These are phyloP conservation scores for Colletotrichum sidae DNA, from an alignment of 2,329 filamentous ascomycete species.

Conservation along the genomic window DNA sequence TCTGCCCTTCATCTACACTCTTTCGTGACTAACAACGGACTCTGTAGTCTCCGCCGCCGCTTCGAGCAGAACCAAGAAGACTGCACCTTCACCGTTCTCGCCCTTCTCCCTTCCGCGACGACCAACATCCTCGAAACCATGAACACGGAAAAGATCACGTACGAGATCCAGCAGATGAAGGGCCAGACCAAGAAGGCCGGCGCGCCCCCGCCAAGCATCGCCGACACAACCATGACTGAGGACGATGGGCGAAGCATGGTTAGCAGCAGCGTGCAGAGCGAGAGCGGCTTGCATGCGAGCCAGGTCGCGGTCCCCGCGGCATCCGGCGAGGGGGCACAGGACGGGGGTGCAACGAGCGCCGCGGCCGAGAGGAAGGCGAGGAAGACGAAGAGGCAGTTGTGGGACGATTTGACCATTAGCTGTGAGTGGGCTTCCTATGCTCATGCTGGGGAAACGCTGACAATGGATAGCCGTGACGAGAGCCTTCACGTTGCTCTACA, in stretches of 20 bases:
- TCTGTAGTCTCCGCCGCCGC: conserved; percentile 82
- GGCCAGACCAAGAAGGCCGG: conserved; percentile 62
- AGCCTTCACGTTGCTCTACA: conserved; percentile 92
- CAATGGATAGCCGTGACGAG: conserved; percentile 79
- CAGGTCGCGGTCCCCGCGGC: conserved; percentile 72
- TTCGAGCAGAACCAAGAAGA: conserved; percentile 99
- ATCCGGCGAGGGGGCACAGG: conserved; percentile 41
- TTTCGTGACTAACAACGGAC: conserved; percentile 11
- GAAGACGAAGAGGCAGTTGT: conserved; percentile 91
- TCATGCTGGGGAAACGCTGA: conserved; percentile 13
- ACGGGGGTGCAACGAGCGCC: conserved; percentile 30
- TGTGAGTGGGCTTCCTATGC: conserved; percentile 66
- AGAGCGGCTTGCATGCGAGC: conserved; percentile 86
- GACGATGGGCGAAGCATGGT: conserved; percentile 82
- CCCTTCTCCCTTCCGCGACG: conserved; percentile 90
- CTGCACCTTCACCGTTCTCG: conserved; percentile 97
- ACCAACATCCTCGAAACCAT: conserved; percentile 89
- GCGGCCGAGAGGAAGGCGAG: conserved; percentile 61
- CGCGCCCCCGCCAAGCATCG: conserved; percentile 69
- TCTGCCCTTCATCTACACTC: too few species aligned
- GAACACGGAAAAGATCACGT: conserved; percentile 91
- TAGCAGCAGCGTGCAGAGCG: conserved; percentile 76
- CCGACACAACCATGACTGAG: conserved; percentile 80
- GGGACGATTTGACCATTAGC: conserved; percentile 97
- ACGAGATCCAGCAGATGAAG: conserved; percentile 95